phyloP scores from a whole-genome alignment of 345 rosid species.

The Ricinus communis region DNA sequence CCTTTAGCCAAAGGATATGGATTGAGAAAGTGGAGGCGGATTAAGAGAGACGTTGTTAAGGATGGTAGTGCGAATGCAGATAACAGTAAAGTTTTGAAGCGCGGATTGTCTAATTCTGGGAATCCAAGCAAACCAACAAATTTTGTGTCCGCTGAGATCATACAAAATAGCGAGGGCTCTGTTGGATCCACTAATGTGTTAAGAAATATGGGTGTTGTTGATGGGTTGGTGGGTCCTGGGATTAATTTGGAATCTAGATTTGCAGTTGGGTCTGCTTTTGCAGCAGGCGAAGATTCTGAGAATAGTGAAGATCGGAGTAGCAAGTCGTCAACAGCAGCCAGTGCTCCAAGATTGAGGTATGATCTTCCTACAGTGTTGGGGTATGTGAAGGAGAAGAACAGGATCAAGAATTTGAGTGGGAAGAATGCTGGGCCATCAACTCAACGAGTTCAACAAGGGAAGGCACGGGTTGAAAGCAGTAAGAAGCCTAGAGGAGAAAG shows the following conservation, averaged over 20 bases:
- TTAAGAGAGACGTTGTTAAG: slow-evolving; percentile 57
- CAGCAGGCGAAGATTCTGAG: slow-evolving; percentile 55
- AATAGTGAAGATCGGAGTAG: slow-evolving; percentile 70
- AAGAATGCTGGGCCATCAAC: slow-evolving; percentile 41
- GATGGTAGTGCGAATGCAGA: slow-evolving; percentile 44
- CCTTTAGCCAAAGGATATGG: slow-evolving; percentile 55
- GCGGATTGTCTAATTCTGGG: slow-evolving; percentile 50
- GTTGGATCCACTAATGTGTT: slow-evolving; percentile 42
- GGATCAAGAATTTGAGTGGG: slow-evolving; percentile 43
- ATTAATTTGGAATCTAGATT: slow-evolving; percentile 52
- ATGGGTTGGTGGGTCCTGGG: slow-evolving; percentile 34
- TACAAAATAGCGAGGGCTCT: slow-evolving; percentile 44
- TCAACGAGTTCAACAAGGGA: slow-evolving; percentile 53
- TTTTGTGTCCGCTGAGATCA: slow-evolving; percentile 26
- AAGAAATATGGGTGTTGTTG: slow-evolving; percentile 29
- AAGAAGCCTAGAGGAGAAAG: slow-evolving; percentile 79
- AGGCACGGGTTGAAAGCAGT: slow-evolving; percentile 49
- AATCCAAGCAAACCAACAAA: slow-evolving; percentile 46
- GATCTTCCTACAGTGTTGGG: slow-evolving; percentile 43
- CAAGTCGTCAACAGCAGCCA: slow-evolving; percentile 78
- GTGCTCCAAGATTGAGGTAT: slow-evolving; percentile 48
- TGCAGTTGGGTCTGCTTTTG: slow-evolving; percentile 46
- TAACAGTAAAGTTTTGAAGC: slow-evolving; percentile 55
- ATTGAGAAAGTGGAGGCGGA: slow-evolving; percentile 80
- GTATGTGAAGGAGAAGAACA: slow-evolving; percentile 42